phyloP scores from a whole-genome alignment of 2,329 filamentous ascomycete genomes.

The Aspergillus caelatus region DNA sequence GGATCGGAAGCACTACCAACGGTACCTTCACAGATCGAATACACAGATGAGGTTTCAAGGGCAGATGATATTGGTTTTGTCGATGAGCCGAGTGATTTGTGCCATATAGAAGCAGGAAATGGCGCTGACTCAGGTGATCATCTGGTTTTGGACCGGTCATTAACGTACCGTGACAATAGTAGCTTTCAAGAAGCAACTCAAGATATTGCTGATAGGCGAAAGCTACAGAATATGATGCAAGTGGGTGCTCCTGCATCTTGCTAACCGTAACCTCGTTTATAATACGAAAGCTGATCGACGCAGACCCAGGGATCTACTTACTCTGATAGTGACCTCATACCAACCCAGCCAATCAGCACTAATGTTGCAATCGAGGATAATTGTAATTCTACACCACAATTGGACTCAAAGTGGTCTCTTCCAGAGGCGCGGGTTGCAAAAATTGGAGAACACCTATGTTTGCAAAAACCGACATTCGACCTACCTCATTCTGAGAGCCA shows the following conservation, averaged over 20 bases:
- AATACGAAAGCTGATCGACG: slow-evolving; percentile 8
- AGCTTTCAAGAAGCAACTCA: slow-evolving; percentile 27
- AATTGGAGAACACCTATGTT: slow-evolving; percentile 18
- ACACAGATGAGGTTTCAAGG: slow-evolving; percentile 27
- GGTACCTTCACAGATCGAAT: slow-evolving; percentile 35
- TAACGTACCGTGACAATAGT: slow-evolving; percentile 6
- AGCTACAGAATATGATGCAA: slow-evolving; percentile 36
- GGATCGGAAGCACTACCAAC: slow-evolving; percentile 27
- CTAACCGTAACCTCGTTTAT: background rate
- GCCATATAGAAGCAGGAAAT: background rate
- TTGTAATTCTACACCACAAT: slow-evolving; percentile 9
- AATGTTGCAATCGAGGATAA: slow-evolving; percentile 5
- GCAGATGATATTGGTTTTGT: slow-evolving; percentile 31
- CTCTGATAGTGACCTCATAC: slow-evolving; percentile 29
- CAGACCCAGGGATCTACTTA: slow-evolving; percentile 24
- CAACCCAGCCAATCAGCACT: slow-evolving; percentile 30
- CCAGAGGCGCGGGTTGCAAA: slow-evolving; percentile 19
- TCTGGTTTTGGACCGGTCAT: background rate
- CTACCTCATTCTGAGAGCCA: background rate
- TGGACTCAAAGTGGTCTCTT: slow-evolving; percentile 17
- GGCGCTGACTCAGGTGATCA: background rate
- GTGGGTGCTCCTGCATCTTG: slow-evolving; percentile 13
- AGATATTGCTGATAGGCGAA: slow-evolving; percentile 30
- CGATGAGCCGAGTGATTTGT: slow-evolving; percentile 9
- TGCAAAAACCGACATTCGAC: background rate